phyloP scores from a whole-genome alignment of 148 eudicot species.

The Chenopodium quinoa region DNA sequence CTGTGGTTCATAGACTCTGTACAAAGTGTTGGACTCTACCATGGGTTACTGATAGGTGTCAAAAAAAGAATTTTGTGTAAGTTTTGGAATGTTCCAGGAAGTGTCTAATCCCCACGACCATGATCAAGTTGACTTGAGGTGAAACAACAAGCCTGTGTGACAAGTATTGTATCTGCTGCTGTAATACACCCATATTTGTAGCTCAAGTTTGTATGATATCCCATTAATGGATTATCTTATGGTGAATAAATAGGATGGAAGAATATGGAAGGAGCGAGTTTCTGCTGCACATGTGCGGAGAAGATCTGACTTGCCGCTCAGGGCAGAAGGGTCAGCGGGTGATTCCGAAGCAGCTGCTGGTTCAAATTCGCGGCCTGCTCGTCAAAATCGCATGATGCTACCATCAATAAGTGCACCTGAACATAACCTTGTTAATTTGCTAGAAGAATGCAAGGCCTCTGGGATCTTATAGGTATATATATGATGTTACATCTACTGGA shows the following conservation, averaged over 20 bases:
- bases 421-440: constrained; percentile 65
- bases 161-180: neutral
- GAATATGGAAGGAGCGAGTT: constrained; percentile 93
- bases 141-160: neutral
- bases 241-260: constrained; percentile 55
- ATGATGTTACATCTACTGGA: neutral
- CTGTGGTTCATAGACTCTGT: neutral
- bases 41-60: neutral
- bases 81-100: neutral
- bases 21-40: neutral
- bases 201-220: neutral
- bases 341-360: constrained; percentile 36
- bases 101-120: neutral
- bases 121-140: neutral
- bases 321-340: constrained; percentile 44
- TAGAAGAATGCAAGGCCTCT: constrained; percentile 68
- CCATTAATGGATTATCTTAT: constrained; percentile 1
- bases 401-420: constrained; percentile 94
- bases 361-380: constrained; percentile 34
- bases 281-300: constrained; percentile 57
- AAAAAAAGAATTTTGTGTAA: neutral
- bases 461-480: constrained; percentile 33
- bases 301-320: constrained; percentile 50
- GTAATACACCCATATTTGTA: neutral
- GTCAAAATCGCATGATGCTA: constrained; percentile 49